Conservation (phyloP, 805 yeast species). For the Myxozyma sirexii region DNA sequence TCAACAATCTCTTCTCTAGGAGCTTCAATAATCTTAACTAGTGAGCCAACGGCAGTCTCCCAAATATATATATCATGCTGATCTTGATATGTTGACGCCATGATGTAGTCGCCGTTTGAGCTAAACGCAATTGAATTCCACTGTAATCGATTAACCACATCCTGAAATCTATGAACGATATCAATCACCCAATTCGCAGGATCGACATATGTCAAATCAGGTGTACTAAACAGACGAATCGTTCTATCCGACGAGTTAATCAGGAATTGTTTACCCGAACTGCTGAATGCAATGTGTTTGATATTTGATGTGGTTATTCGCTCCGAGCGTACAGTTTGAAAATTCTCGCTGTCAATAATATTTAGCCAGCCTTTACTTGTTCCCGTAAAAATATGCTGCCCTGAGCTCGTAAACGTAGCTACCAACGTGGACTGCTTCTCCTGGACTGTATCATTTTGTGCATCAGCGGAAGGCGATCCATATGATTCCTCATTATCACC, state of each 20-base stretch:
- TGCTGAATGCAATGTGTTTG: slow-evolving; percentile 72
- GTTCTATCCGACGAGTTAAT: slow-evolving; percentile 42
- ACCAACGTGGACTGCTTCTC: slow-evolving; percentile 52
- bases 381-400: slow-evolving; percentile 65
- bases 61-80: slow-evolving; percentile 89
- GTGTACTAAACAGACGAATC: slow-evolving; percentile 40
- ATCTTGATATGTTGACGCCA: slow-evolving; percentile 85
- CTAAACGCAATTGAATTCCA: slow-evolving; percentile 84
- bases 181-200: slow-evolving; percentile 56
- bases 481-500: slow-evolving; percentile 30
- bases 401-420: slow-evolving; percentile 55
- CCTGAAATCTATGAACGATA: slow-evolving; percentile 81
- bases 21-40: slow-evolving; percentile 86
- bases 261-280: slow-evolving; percentile 50
- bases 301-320: slow-evolving; percentile 71
- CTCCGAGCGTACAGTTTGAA: slow-evolving; percentile 49
- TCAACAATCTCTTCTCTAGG: slow-evolving; percentile 85
- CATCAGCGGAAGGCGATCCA: slow-evolving; percentile 31
- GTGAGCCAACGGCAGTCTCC: slow-evolving; percentile 88
- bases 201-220: slow-evolving; percentile 40
- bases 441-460: slow-evolving; percentile 14
- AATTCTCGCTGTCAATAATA: slow-evolving; percentile 42
- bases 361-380: slow-evolving; percentile 80
- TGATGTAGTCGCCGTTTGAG: slow-evolving; percentile 75
- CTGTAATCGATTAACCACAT: slow-evolving; percentile 81